phyloP scores from a whole-genome alignment of 371 early-diverging fungal genomes.

The Mucor plumbeus region DNA sequence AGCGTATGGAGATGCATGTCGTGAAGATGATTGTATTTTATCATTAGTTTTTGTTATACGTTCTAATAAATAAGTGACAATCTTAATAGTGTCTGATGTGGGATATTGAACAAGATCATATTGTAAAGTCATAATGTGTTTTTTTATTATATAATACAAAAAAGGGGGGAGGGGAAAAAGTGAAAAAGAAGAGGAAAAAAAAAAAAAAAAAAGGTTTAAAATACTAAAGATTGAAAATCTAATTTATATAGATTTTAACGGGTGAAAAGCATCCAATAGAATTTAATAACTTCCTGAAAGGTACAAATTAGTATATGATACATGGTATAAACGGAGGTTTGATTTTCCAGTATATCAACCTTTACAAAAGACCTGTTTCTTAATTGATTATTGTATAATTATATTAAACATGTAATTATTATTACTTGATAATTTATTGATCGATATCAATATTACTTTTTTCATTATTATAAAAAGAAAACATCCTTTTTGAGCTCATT shows the following conservation, averaged over 20 bases:
- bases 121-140: slow-evolving; percentile 16
- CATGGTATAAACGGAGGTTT: too few species aligned
- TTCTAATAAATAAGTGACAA: slow-evolving; percentile 46
- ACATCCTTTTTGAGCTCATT: background rate
- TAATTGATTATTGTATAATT: background rate
- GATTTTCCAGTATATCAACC: background rate
- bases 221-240: background rate
- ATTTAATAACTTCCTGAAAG: too few species aligned
- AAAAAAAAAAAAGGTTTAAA: slow-evolving; percentile 2
- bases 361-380: background rate
- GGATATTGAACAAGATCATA: slow-evolving; percentile 51
- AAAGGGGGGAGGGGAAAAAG: background rate
- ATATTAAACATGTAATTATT: too few species aligned
- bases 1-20: slow-evolving; percentile 24
- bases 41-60: slow-evolving; percentile 54
- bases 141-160: slow-evolving; percentile 3
- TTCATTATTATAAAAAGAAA: background rate
- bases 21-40: slow-evolving; percentile 18
- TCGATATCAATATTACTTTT: background rate
- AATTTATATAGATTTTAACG: background rate
- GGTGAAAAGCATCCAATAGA: background rate
- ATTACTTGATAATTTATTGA: too few species aligned
- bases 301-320: too few species aligned
- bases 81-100: slow-evolving; percentile 45
- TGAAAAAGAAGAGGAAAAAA: slow-evolving; percentile 7